These are phyloP conservation scores for Kluyveromyces sp. DNA, from an alignment of 1,139 yeast genomes.

Conservation along the genomic window DNA sequence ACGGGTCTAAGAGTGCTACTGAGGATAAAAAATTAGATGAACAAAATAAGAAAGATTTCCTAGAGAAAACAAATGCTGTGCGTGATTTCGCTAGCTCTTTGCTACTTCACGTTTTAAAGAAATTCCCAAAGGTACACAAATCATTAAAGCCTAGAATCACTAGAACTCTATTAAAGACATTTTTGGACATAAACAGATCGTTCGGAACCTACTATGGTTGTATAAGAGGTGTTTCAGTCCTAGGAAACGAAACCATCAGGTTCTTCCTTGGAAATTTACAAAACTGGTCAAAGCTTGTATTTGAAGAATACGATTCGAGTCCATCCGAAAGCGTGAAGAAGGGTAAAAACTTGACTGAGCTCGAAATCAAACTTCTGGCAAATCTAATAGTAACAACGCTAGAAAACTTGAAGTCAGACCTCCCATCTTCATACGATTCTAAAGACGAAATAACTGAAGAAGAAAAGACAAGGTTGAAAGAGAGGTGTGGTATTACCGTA, in stretches of 20 bases:
- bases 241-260: slow-evolving; percentile 85
- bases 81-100: slow-evolving; percentile 86
- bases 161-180: slow-evolving; percentile 82
- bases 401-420: slow-evolving; percentile 27
- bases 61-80: slow-evolving; percentile 47
- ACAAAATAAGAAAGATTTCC: slow-evolving; percentile 22
- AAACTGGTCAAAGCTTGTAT: slow-evolving; percentile 64
- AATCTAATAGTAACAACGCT: slow-evolving; percentile 51
- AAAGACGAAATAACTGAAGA: slow-evolving; percentile 36
- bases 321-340: slow-evolving; percentile 11
- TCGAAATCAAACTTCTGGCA: slow-evolving; percentile 41
- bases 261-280: slow-evolving; percentile 78
- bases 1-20: slow-evolving; percentile 24
- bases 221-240: slow-evolving; percentile 68
- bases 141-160: slow-evolving; percentile 92
- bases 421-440: slow-evolving; percentile 31
- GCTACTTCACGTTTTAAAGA: slow-evolving; percentile 64
- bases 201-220: slow-evolving; percentile 93
- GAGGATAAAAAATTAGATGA: slow-evolving; percentile 18
- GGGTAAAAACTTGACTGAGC: slow-evolving; percentile 23
- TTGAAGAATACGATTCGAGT: slow-evolving; percentile 25
- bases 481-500: slow-evolving; percentile 56
- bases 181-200: slow-evolving; percentile 67
- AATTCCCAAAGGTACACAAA: slow-evolving; percentile 80
- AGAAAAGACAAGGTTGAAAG: slow-evolving; percentile 40